Evolutionary conservation across 176 grass and related monocot species (phyloP).

Genomic region (Hordeum marinum): DNA sequence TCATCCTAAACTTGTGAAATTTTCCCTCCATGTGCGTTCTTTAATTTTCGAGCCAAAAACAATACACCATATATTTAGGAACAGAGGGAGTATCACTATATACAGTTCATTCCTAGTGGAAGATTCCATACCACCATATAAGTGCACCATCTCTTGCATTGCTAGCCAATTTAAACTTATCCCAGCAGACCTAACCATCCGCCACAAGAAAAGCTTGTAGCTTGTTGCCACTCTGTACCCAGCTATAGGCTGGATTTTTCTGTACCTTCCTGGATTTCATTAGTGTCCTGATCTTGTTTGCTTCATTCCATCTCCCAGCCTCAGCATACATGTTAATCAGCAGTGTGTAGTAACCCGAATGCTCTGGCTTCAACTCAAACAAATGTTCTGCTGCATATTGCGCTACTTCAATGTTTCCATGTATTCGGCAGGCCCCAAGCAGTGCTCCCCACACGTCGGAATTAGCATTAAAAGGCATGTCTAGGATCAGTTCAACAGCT

Average conservation of each 20-base stretch:
- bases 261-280: constrained; percentile 82
- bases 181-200: constrained; percentile 1
- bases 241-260: constrained; percentile 83
- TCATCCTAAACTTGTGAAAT: no score
- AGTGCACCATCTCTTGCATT: background rate
- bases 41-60: no score
- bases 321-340: constrained; percentile 85
- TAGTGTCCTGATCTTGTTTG: constrained; percentile 53
- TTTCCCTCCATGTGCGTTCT: no score
- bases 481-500: constrained; percentile 55
- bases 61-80: no score
- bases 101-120: background rate
- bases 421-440: constrained; percentile 74
- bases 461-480: constrained; percentile 74
- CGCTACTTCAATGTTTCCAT: constrained; percentile 73
- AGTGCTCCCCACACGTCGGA: constrained; percentile 89
- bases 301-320: constrained; percentile 72
- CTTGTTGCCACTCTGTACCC: constrained; percentile 62
- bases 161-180: constrained; percentile 3
- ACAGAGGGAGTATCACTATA: no score
- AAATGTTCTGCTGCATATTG: constrained; percentile 67
- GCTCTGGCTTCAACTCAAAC: constrained; percentile 73
- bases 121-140: constrained; percentile 2
- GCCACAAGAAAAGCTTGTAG: constrained; percentile 48
- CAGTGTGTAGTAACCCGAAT: constrained; percentile 79